phyloP scores from a whole-genome alignment of 2,329 filamentous ascomycete genomes.

The Aureobasidium sp. region DNA sequence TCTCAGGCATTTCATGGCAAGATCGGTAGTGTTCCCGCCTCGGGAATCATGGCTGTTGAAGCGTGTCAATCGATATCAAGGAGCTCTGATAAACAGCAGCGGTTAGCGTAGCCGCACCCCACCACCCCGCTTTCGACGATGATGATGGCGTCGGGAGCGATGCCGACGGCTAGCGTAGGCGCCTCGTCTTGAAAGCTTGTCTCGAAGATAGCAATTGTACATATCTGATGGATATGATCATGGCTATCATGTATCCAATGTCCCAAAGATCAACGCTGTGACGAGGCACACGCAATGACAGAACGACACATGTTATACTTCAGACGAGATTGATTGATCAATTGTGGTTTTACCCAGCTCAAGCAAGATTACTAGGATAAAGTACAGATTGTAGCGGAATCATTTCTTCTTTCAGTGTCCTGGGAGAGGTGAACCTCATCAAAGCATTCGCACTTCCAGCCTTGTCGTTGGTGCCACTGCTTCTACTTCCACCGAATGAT shows the following conservation, averaged over 20 bases:
- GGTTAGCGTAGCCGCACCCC: constrained; percentile 8
- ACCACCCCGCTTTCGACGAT: neutral
- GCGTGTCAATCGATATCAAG: neutral
- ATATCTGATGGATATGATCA: neutral
- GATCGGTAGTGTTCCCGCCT: neutral
- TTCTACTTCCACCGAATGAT: constrained; percentile 48
- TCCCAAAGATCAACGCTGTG: neutral
- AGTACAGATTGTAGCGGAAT: constrained; percentile 4
- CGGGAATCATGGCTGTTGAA: too few species aligned
- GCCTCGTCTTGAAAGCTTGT: neutral
- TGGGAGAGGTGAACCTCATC: neutral
- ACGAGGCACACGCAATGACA: neutral
- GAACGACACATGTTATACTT: too few species aligned
- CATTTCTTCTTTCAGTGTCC: constrained; percentile 2
- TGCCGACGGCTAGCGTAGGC: neutral
- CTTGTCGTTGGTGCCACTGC: constrained; percentile 52
- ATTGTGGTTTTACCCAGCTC: neutral
- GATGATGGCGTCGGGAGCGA: neutral
- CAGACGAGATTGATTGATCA: neutral
- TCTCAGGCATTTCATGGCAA: too few species aligned
- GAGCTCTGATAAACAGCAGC: neutral
- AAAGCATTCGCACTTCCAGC: constrained; percentile 35
- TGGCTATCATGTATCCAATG: neutral
- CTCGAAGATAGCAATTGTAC: neutral
- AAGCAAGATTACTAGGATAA: constrained; percentile 5